Conservation (phyloP, 2,329 filamentous ascomycete species). For the Westerdykella aurantiaca region DNA sequence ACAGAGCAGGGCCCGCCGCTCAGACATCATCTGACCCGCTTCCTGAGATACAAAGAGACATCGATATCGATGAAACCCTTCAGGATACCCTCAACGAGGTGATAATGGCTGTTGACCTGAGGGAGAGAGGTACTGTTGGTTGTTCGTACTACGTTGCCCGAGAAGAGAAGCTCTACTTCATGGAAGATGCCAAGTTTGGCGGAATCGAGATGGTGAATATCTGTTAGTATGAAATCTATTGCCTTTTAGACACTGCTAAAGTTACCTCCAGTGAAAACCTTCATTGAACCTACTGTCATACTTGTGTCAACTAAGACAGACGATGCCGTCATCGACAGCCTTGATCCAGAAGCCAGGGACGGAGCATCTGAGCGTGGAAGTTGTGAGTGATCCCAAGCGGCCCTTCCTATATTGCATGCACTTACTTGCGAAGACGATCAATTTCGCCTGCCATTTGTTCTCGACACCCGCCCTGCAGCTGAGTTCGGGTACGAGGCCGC, state of each 20-base stretch:
- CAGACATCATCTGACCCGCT: slow-evolving; percentile 1
- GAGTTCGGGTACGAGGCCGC: slow-evolving; percentile 68
- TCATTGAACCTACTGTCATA: slow-evolving; percentile 57
- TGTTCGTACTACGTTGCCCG: slow-evolving; percentile 75
- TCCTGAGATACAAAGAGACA: not conserved
- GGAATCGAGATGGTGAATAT: slow-evolving; percentile 56
- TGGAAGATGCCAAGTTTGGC: slow-evolving; percentile 68
- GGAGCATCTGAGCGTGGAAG: slow-evolving; percentile 26
- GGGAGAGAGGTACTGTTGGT: slow-evolving; percentile 64
- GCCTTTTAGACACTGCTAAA: slow-evolving; percentile 7
- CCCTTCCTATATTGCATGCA: not conserved
- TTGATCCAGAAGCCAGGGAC: slow-evolving; percentile 41
- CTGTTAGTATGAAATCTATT: slow-evolving; percentile 26
- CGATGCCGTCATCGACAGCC: slow-evolving; percentile 41
- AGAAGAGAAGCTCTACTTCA: slow-evolving; percentile 65
- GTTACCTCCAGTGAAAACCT: slow-evolving; percentile 49
- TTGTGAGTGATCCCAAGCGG: slow-evolving; percentile 17
- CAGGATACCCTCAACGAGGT: slow-evolving; percentile 57
- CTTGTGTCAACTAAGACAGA: slow-evolving; percentile 54
- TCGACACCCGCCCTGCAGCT: slow-evolving; percentile 63
- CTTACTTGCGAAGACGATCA: slow-evolving; percentile 38
- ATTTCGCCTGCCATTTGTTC: slow-evolving; percentile 52
- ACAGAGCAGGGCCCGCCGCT: not conserved
- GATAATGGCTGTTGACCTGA: slow-evolving; percentile 75
- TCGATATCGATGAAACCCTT: slow-evolving; percentile 31